Evolutionary conservation across 331 rosid genomes (phyloP), one percentile per base, ranked within the genome.

Genomic region (Acacia concinna): DNA sequence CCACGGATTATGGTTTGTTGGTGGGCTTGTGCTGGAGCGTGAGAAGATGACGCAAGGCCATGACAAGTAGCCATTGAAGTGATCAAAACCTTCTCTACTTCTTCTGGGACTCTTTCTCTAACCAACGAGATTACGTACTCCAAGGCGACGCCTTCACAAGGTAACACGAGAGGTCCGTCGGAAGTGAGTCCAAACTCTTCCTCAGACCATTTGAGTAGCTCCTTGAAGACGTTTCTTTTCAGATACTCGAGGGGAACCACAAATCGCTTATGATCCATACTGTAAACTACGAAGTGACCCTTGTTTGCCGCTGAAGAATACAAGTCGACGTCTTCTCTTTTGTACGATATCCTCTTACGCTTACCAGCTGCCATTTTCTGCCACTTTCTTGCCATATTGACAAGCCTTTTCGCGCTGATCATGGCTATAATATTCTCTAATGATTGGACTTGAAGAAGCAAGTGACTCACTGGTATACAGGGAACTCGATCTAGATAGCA

Each of bases 201-300:
- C 49, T 67, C 72, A 1, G 72, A 35, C 72, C 49, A 37, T 21
- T 67, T 21, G 20, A 67, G 72, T 31, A 67, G 72, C 72, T 67
- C 72, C 72, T 11, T 67, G 72, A 67, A 67, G 25, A 67, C 72
- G 31, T 11, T 37, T 28, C 43, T 67, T 25, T 21, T 67, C 18
- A 67, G 72, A 67, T 37, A 37, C 72, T 67, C 37, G 72, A 67
- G 72, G 8, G 72, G 72, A 37, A 67, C 31, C 72, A 37, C 30
- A 11, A 67, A 67, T n/a, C 72, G 72, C 72, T 67, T 67, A 1
- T 21, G 49, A 37, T 67, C 72, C 14, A 10, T 15, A 37, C 72
- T 67, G 72, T 67, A 67, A 21, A 67, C 72, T 12, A 21, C 72
- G 72, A 67, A 67, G 14, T 37, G 72, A 12, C 72, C 72, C 49